These are phyloP conservation scores for Botrytis deweyae DNA, from an alignment of 2,329 filamentous ascomycete genomes.

Conservation along the genomic window DNA sequence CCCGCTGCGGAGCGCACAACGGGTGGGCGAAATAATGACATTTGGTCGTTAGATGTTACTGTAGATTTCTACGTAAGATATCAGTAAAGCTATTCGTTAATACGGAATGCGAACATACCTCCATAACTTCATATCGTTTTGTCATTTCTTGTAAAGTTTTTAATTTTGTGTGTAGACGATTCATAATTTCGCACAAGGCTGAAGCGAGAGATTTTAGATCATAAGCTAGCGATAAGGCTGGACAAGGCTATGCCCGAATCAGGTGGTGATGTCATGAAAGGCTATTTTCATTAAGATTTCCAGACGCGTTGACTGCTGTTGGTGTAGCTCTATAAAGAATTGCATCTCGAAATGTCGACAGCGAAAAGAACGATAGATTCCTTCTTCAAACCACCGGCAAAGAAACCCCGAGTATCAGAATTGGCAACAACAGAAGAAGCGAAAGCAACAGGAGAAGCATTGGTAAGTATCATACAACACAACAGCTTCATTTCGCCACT, in stretches of 20 bases:
- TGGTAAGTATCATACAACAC: not conserved
- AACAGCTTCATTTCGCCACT: not conserved
- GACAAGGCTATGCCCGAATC: not conserved
- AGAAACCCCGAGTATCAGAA: constrained; percentile 41
- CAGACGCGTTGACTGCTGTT: not conserved
- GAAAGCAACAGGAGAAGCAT: not conserved
- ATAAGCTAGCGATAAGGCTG: constrained; percentile 16
- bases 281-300: constrained; percentile 20
- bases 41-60: constrained; percentile 40
- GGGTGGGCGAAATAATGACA: constrained; percentile 72
- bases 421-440: not conserved
- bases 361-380: constrained; percentile 65
- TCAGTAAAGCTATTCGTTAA: constrained; percentile 4
- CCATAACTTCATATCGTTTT: constrained; percentile 34
- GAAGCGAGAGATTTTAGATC: not conserved
- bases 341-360: constrained; percentile 33
- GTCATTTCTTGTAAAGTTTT: constrained; percentile 7
- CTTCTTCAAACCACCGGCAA: constrained; percentile 59
- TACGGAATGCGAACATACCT: constrained; percentile 24
- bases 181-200: constrained; percentile 20
- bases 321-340: not conserved
- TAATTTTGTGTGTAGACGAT: constrained; percentile 15
- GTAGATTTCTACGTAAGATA: constrained; percentile 26
- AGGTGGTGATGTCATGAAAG: constrained; percentile 23
- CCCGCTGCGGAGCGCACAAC: constrained; percentile 67